Evolutionary conservation across 192 early-diverging fungal species (phyloP), one percentile per base, ranked within the genome.

Genomic region (Diversispora eburnea): DNA sequence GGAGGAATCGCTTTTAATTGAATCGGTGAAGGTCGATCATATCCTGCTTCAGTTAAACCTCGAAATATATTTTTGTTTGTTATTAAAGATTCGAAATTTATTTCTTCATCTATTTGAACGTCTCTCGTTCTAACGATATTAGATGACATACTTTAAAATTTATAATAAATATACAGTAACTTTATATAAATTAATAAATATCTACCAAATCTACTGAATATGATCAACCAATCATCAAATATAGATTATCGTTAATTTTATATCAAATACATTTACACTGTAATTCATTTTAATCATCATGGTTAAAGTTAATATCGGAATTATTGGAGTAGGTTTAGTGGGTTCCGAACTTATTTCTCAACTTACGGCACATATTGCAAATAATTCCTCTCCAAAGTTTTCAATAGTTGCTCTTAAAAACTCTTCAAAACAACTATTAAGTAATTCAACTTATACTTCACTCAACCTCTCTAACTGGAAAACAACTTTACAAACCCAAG

Each of bases 261-360:
- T n/a, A n/a, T n/a, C n/a, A n/a, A n/a, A n/a, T n/a, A n/a, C n/a
- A n/a, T n/a, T n/a, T n/a, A n/a, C n/a, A n/a, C n/a, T n/a, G n/a
- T n/a, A n/a, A n/a, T n/a, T n/a, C 25, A 33, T 33, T 33, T 33
- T 33, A 1, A 33, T 33, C 25, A 33, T 33, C 25, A 33, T 33
- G 25, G 25, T 33, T 33, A 33, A 33, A 33, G 25, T 93, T 68
- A 91, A 90, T 79, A 80, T 98, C 77, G 96, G 92, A 70, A 90
- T 98, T 71, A 87, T 98, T 80, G 96, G 96, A 46, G 92, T 94
- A 63, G 96, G 96, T 55, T 89, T 96, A 63, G 96, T 98, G 67
- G 96, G 96, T 73, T 86, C 88, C n/a, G 95, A 91, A 67, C 88
- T 98, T 58, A 79, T 97, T 43, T 81, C 85, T 63, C 96, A 98